Conservation (phyloP, 257 asterid genomes). For the Mentha longifolia region DNA sequence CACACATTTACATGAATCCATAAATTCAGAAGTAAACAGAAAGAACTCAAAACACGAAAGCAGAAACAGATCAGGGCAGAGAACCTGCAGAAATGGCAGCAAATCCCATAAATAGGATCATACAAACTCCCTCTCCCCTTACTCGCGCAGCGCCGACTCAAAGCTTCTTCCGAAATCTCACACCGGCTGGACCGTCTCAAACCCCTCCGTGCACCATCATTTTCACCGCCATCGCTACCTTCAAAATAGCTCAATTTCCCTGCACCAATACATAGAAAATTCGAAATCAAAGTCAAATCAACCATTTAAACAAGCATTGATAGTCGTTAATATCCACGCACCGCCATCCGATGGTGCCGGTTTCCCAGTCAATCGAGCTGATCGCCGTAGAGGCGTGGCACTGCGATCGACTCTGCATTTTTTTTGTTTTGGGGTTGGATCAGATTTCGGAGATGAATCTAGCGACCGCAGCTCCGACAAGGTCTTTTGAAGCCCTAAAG, state of each 20-base stretch:
- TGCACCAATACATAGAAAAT: constrained; percentile 26
- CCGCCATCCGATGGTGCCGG: constrained; percentile 44
- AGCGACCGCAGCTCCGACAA: constrained; percentile 56
- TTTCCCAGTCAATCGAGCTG: constrained; percentile 56
- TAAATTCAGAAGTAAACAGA: background rate
- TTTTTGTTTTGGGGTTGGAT: constrained; percentile 44
- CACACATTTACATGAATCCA: background rate
- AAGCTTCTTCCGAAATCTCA: constrained; percentile 48
- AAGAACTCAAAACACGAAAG: background rate
- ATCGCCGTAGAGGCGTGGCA: constrained; percentile 66
- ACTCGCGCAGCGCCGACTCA: constrained; percentile 61
- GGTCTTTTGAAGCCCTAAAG: constrained; percentile 63
- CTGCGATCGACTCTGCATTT: constrained; percentile 44
- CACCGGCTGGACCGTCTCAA: constrained; percentile 2
- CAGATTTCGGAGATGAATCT: constrained; percentile 50
- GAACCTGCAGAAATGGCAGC: constrained; percentile 94
- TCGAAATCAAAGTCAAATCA: background rate
- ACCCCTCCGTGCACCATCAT: constrained; percentile 43
- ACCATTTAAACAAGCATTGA: background rate
- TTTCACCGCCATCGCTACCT: constrained; percentile 36
- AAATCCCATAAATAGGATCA: constrained; percentile 73
- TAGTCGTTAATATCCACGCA: background rate
- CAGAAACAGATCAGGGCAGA: background rate
- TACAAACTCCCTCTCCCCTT: constrained; percentile 73
- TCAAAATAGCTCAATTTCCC: constrained; percentile 40